Conservation (phyloP, 495 filamentous ascomycete genomes). For the Aspergillus sclerotioniger region DNA sequence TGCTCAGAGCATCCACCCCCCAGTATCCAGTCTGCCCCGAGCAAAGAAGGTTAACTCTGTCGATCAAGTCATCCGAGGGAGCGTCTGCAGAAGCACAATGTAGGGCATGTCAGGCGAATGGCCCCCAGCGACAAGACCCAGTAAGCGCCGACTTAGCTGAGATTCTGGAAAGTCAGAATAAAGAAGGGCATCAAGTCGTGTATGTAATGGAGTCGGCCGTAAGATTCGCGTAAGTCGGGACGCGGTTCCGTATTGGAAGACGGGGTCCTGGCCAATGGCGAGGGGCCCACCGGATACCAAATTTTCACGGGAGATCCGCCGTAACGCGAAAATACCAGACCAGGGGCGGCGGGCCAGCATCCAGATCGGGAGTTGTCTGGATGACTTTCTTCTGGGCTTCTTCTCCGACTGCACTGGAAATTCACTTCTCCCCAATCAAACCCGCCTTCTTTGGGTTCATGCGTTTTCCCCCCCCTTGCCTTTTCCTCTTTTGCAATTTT, state of each 20-base stretch:
- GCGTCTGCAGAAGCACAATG: too few species aligned
- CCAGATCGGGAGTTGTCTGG: background rate
- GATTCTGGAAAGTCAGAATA: too few species aligned
- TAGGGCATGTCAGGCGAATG: too few species aligned
- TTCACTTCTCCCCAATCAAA: background rate
- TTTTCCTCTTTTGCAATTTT: constrained; percentile 16
- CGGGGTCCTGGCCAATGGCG: background rate
- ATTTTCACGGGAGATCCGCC: background rate
- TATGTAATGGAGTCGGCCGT: background rate
- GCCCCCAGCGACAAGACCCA: too few species aligned
- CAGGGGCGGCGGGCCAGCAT: background rate
- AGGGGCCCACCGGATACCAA: background rate
- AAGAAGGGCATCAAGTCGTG: too few species aligned
- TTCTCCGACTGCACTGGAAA: background rate
- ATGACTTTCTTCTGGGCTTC: constrained; percentile 2
- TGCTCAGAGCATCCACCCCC: background rate
- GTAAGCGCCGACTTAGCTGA: too few species aligned
- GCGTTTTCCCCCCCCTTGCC: background rate
- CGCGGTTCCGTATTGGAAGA: background rate
- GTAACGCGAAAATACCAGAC: background rate
- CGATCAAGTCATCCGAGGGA: too few species aligned
- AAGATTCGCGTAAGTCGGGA: background rate
- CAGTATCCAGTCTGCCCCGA: background rate
- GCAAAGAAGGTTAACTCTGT: background rate
- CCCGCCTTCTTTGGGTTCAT: constrained; percentile 1